A percentile compares a stretch with the other conserved stretches of the same genome.
These are phyloP conservation scores for Eremothecium sinecaudum DNA, from an alignment of 1,139 yeast genomes.

Conservation along the genomic window DNA sequence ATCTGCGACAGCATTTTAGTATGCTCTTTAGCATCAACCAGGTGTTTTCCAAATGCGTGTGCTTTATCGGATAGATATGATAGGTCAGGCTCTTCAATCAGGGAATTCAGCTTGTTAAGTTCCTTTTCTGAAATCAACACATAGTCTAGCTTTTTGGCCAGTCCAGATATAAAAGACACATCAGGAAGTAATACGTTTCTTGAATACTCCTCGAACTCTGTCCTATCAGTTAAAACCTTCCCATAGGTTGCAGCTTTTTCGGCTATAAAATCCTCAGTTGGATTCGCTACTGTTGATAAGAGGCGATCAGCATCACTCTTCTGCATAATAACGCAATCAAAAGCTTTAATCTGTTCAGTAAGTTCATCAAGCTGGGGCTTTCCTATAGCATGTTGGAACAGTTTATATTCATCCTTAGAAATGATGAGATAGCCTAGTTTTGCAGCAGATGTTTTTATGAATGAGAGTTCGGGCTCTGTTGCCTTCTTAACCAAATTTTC, in stretches of 20 bases:
- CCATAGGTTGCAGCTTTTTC: neutral
- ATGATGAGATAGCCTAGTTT: constrained; percentile 6
- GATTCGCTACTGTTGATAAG: neutral
- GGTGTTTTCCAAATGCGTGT: constrained; percentile 14
- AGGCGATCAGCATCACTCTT: constrained; percentile 14
- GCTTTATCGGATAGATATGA: constrained; percentile 22
- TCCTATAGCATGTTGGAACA: constrained; percentile 15
- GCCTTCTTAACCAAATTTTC: constrained; percentile 10
- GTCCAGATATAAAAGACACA: neutral
- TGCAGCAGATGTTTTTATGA: constrained; percentile 3
- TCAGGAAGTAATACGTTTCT: neutral
- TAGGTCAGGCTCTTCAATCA: constrained; percentile 6
- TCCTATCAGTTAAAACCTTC: constrained; percentile 1
- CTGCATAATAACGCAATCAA: constrained; percentile 24
- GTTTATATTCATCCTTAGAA: constrained; percentile 6
- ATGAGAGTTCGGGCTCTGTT: constrained; percentile 11
- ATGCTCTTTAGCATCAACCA: constrained; percentile 18
- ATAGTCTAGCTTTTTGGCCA: constrained; percentile 1
- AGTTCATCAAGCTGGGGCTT: constrained; percentile 25
- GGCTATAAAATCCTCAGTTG: neutral
- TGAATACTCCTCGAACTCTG: neutral
- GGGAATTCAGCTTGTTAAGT: constrained; percentile 2
- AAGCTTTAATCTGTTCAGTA: constrained; percentile 25
- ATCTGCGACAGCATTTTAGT: constrained; percentile 1
- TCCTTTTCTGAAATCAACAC: constrained; percentile 1